Conservation (phyloP, 257 asterid species). For the Coffea eugenioides region DNA sequence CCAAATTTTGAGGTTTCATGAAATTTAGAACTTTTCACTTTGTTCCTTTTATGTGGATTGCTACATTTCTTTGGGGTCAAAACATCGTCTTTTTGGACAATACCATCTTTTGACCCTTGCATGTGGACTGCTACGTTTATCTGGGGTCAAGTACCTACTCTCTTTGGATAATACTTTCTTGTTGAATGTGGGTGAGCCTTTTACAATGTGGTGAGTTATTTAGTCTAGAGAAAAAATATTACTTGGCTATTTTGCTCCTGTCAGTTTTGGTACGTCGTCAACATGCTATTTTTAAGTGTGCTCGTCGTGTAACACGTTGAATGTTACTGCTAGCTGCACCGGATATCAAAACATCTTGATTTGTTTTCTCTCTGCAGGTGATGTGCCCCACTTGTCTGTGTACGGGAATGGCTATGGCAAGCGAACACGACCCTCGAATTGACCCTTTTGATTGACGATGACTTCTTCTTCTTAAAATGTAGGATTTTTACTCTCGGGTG, state of each 20-base stretch:
- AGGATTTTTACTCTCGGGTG: no score
- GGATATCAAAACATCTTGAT: background rate
- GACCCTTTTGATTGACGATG: slow-evolving; percentile 71
- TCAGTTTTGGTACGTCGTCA: background rate
- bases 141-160: background rate
- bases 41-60: no score
- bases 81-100: no score
- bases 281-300: background rate
- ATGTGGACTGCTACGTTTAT: background rate
- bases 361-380: slow-evolving; percentile 45
- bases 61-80: no score
- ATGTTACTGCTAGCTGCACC: no score
- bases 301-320: background rate
- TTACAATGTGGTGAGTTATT: background rate
- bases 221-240: no score
- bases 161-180: background rate
- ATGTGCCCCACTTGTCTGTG: slow-evolving; percentile 99
- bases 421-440: slow-evolving; percentile 89
- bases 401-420: slow-evolving; percentile 98
- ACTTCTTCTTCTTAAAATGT: background rate
- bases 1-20: background rate
- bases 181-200: background rate
- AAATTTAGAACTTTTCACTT: background rate
- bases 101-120: background rate
- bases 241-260: background rate